Conservation (phyloP, 1,139 yeast species). For the Yamadazyma aaseri region DNA sequence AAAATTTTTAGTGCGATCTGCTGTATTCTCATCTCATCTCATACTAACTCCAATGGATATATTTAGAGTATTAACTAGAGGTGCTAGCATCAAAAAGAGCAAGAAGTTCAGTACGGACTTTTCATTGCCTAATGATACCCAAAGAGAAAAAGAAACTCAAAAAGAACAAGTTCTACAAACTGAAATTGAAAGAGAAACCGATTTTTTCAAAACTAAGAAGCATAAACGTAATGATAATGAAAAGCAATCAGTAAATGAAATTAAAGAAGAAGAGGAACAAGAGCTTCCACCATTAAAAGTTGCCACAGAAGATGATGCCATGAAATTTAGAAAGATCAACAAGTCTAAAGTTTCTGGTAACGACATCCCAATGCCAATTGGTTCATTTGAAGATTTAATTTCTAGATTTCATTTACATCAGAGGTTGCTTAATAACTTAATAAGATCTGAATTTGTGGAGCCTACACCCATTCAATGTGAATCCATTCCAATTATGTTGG, state of each 20-base stretch:
- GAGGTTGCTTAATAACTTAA: slow-evolving; percentile 61
- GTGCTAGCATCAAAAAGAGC: slow-evolving; percentile 70
- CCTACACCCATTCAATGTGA: slow-evolving; percentile 95
- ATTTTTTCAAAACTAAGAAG: slow-evolving; percentile 30
- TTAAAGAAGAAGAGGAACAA: slow-evolving; percentile 21
- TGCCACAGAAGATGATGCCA: slow-evolving; percentile 56
- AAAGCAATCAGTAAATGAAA: too few relatives aligned
- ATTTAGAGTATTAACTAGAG: slow-evolving; percentile 79
- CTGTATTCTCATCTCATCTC: slow-evolving; percentile 5
- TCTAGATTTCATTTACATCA: slow-evolving; percentile 65
- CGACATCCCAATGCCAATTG: slow-evolving; percentile 84
- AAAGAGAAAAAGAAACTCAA: slow-evolving; percentile 14
- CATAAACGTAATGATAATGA: slow-evolving; percentile 41
- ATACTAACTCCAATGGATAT: slow-evolving; percentile 64
- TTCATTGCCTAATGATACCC: slow-evolving; percentile 34
- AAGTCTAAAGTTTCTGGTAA: slow-evolving; percentile 69
- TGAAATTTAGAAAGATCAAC: slow-evolving; percentile 50
- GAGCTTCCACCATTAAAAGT: slow-evolving; percentile 46
- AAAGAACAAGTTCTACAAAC: slow-evolving; percentile 16
- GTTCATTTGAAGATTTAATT: slow-evolving; percentile 79
- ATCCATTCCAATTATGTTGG: slow-evolving; percentile 67
- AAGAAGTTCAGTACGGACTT: slow-evolving; percentile 45
- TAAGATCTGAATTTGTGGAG: slow-evolving; percentile 67
- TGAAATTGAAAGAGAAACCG: slow-evolving; percentile 17
- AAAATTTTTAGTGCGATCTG: slow-evolving; percentile 1